A percentile compares a stretch with the other conserved stretches of the same genome.
Conservation (phyloP, 345 rosid genomes). For the Trapa bicornis region DNA sequence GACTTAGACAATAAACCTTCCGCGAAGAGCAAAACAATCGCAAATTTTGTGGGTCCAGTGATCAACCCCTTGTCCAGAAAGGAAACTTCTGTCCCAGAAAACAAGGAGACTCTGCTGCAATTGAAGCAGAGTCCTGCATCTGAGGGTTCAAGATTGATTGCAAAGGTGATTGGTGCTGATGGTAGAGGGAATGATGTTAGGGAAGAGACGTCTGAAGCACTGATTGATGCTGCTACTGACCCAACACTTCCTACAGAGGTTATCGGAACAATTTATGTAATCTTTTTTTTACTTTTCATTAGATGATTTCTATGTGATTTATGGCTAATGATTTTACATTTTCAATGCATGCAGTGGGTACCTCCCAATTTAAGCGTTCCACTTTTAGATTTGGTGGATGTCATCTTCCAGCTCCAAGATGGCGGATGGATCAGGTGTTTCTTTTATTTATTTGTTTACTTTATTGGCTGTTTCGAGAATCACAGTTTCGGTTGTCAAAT, state of each 20-base stretch:
- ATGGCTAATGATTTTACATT: not conserved
- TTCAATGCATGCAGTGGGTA: constrained; percentile 64
- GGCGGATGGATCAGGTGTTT: constrained; percentile 98
- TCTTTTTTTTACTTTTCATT: not conserved
- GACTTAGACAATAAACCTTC: constrained; percentile 53
- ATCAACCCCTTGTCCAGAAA: constrained; percentile 25
- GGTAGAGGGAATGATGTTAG: constrained; percentile 26
- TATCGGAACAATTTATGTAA: constrained; percentile 3
- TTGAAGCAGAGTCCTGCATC: constrained; percentile 21
- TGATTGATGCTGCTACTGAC: constrained; percentile 31
- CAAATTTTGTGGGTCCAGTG: constrained; percentile 25
- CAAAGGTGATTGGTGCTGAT: constrained; percentile 25
- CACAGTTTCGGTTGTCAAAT: not conserved
- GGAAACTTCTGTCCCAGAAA: constrained; percentile 27
- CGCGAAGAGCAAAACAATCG: constrained; percentile 27
- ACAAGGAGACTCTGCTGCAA: constrained; percentile 32
- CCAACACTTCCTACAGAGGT: constrained; percentile 75
- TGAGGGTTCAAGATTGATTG: constrained; percentile 22
- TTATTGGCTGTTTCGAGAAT: not conserved
- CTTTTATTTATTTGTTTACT: not conserved
- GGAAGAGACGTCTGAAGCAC: constrained; percentile 25
- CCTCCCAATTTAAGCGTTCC: constrained; percentile 87
- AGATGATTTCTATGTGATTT: not conserved
- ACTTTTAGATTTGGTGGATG: constrained; percentile 76
- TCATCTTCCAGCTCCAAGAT: constrained; percentile 89